Conservation (phyloP, 495 filamentous ascomycete species). For the Aspergillus sparsus region DNA sequence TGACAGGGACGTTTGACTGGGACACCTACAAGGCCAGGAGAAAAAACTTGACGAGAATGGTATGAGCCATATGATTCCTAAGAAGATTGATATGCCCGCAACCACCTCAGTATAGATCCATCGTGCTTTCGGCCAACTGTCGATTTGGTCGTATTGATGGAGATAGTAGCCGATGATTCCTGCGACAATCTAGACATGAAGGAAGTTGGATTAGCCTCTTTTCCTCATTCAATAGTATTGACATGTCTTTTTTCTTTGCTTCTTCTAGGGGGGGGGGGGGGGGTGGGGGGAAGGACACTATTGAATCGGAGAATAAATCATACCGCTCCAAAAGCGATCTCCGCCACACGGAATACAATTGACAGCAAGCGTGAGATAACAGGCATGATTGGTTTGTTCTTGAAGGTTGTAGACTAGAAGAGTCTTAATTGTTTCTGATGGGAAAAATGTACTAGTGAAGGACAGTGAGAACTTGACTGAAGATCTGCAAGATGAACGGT, state of each 20-base stretch:
- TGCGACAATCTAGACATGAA: constrained; percentile 47
- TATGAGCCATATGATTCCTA: constrained; percentile 56
- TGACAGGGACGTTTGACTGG: constrained; percentile 11
- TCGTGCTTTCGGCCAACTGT: constrained; percentile 46
- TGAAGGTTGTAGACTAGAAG: constrained; percentile 9
- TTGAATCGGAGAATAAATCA: constrained; percentile 6
- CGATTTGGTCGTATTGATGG: constrained; percentile 30
- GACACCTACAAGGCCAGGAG: constrained; percentile 41
- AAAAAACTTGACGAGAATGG: constrained; percentile 52
- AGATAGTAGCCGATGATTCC: constrained; percentile 60
- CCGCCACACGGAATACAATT: constrained; percentile 48
- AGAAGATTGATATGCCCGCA: constrained; percentile 54
- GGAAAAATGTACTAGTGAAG: neutral
- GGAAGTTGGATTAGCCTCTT: neutral
- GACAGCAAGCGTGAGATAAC: constrained; percentile 53
- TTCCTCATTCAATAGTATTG: neutral
- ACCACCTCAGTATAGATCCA: constrained; percentile 64
- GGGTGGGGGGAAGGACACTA: too few relatives aligned
- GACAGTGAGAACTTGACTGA: neutral
- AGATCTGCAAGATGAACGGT: constrained; percentile 2
- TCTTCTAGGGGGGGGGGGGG: too few relatives aligned
- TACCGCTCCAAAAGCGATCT: constrained; percentile 47
- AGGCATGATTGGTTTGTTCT: constrained; percentile 38
- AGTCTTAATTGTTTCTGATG: neutral
- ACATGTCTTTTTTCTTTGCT: neutral